Percentiles rank a stretch among this genome's conserved stretches.
These are phyloP conservation scores for Microcos paniculata DNA, from an alignment of 345 rosid genomes.

Conservation along the genomic window DNA sequence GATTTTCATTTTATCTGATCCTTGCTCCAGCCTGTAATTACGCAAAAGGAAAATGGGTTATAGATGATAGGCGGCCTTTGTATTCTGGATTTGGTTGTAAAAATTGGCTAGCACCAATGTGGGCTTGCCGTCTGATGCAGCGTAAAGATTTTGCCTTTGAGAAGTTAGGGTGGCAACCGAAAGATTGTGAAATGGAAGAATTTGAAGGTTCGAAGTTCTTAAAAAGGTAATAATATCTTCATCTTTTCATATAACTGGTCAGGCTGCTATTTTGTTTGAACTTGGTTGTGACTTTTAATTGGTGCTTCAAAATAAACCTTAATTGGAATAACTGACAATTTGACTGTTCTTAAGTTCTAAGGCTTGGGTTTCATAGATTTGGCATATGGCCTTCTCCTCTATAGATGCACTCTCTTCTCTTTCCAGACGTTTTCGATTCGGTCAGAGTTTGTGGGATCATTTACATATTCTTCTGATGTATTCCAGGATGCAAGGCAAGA, in stretches of 20 bases:
- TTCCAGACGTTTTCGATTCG: slow-evolving; percentile 8
- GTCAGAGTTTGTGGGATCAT: not conserved
- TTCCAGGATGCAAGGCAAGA: slow-evolving; percentile 65
- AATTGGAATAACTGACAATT: not conserved
- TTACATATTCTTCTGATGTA: not conserved
- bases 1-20: not conserved
- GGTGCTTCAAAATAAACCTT: not conserved
- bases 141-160: slow-evolving; percentile 84
- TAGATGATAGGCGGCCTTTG: slow-evolving; percentile 63
- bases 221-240: slow-evolving; percentile 45
- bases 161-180: slow-evolving; percentile 80
- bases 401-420: not conserved
- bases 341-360: not conserved
- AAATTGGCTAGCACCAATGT: slow-evolving; percentile 87
- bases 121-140: slow-evolving; percentile 93
- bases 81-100: slow-evolving; percentile 85
- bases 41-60: slow-evolving; percentile 92
- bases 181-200: slow-evolving; percentile 73
- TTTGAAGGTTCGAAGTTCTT: slow-evolving; percentile 76
- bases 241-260: not conserved
- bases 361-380: slow-evolving; percentile 4
- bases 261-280: not conserved
- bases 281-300: slow-evolving; percentile 7
- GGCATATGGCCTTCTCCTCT: not conserved
- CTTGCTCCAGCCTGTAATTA: slow-evolving; percentile 60